Evolutionary conservation across 306 rosid species (phyloP).

Genomic region (Comarum palustre): DNA sequence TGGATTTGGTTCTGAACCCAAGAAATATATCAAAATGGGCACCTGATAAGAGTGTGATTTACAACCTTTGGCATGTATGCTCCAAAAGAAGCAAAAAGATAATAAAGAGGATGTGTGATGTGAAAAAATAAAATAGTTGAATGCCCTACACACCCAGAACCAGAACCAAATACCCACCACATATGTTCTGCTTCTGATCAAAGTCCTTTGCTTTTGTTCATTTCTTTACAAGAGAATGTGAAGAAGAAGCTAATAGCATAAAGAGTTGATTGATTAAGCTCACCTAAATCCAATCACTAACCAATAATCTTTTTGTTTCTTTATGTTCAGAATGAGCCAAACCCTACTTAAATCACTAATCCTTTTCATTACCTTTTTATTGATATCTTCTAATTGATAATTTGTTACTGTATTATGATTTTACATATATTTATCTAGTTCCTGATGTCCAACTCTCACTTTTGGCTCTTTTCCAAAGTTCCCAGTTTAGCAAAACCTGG

Average conservation of each 20-base stretch:
- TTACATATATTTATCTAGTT: background rate
- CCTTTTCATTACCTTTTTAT: background rate
- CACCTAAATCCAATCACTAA: slow-evolving; percentile 19
- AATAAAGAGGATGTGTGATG: slow-evolving; percentile 10
- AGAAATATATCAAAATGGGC: slow-evolving; percentile 18
- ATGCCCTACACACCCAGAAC: background rate
- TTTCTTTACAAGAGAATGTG: slow-evolving; percentile 10
- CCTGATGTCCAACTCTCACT: background rate
- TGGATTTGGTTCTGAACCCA: slow-evolving; percentile 23
- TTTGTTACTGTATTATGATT: background rate
- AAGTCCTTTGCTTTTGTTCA: slow-evolving; percentile 12
- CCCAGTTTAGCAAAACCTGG: background rate
- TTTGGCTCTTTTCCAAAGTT: background rate
- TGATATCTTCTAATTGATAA: background rate
- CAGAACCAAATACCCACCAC: background rate
- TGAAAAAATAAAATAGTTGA: background rate
- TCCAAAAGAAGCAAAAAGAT: slow-evolving; percentile 20
- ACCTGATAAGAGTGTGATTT: slow-evolving; percentile 7
- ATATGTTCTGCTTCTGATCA: background rate
- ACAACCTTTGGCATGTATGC: slow-evolving; percentile 31
- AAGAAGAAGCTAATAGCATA: slow-evolving; percentile 9
- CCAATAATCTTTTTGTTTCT: slow-evolving; percentile 23
- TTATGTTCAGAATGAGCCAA: background rate
- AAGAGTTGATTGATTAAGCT: background rate
- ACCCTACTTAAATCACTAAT: slow-evolving; percentile 4